Evolutionary conservation across 495 filamentous ascomycete species (phyloP), one percentile per base, ranked within the genome.

Genomic region (Rusavskia elegans): DNA sequence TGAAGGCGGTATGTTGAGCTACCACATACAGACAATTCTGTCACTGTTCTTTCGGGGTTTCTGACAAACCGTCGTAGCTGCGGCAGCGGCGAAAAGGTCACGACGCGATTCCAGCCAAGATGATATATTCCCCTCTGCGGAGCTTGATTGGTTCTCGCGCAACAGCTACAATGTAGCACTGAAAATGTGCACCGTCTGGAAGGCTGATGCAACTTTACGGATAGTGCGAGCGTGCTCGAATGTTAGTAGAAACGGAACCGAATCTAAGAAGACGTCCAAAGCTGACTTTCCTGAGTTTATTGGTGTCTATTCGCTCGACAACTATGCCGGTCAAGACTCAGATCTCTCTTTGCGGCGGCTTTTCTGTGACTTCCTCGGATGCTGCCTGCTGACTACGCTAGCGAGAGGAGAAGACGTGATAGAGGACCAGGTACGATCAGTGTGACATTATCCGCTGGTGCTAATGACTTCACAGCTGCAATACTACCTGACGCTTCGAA

Each of bases 91-190:
- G 64, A 66, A 70, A 65, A 59, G 59, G 62, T 48, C 66, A 57
- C 56, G 60, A 45, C 36, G 50, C 35, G 45, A 56, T 37, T 46
- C 57, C 19, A 55, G 63, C 52, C 35, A 16, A 23, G 21, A 55
- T 45, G 53, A 61, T 25, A 53, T 74, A 14, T 83, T 84, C 62
- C 75, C 67, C 1, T 44, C 72, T 20, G 65, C 66, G 25, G 86
- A 93, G 53, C 68, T 90, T 2, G 73, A 90, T 60, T 92, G 87
- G 87, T 87, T 93, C 64, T 80, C 78, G 45, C 76, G 79, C 50
- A 88, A 82, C 56, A 76, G 78, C 7, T 94, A 92, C 63, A 88
- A 89, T 56, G 62, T 87, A 23, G 76, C 79, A 0, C 61, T 89
- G 2, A 78, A 80, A 56, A 67, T 76, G 38, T 76, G 78, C 35